Evolutionary conservation across 352 stramenopile genomes (phyloP), one percentile per base, ranked within the genome.

Genomic region (Pythium coloratum): DNA sequence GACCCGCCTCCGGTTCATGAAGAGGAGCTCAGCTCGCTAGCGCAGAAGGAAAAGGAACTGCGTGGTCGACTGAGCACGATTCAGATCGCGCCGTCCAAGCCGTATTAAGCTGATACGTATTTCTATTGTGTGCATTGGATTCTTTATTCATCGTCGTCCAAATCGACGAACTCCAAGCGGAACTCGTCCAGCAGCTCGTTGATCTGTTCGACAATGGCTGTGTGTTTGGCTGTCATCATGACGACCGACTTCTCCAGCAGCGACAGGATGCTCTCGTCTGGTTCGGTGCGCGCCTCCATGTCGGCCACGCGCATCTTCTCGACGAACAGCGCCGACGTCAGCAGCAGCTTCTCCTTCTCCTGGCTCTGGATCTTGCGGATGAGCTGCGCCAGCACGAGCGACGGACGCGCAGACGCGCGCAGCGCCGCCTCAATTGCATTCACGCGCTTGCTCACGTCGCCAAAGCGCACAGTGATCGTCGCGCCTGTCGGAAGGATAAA

Each of bases 311-410:
- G 80, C 86, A 94, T 92, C 28, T 90, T 84, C 70, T 95, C 88
- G n/a, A 95, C 77, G 6, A 93, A 59, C 18, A 94, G 53, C 14
- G 85, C 88, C 34, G 88, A 94, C 8, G 88, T 94, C 54, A 94
- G 55, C 28, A 95, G 68, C 34, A 95, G 72, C 50, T 95, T 95
- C 30, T 94, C 86, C 58, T 94, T 94, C 54, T 95, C 88, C 62
- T 93, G 71, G 30, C 76, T 2, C 51, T 95, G 88, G 28, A 95
- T 55, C 55, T 86, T 86, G 62, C 88, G 88, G n/a, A 95, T 62
- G 55, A 81, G 72, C 34, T 87, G 63, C 20, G 86, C 84, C 18
- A 93, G 68, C 32, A 61, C 32, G 14, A 67, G 32, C 54, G 75
- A 73, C 36, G 87, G 54, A 38, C 76, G 82, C 13, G 70, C 56